Evolutionary conservation across 2,329 filamentous ascomycete genomes (phyloP).

Genomic region (Verticillium longisporum): DNA sequence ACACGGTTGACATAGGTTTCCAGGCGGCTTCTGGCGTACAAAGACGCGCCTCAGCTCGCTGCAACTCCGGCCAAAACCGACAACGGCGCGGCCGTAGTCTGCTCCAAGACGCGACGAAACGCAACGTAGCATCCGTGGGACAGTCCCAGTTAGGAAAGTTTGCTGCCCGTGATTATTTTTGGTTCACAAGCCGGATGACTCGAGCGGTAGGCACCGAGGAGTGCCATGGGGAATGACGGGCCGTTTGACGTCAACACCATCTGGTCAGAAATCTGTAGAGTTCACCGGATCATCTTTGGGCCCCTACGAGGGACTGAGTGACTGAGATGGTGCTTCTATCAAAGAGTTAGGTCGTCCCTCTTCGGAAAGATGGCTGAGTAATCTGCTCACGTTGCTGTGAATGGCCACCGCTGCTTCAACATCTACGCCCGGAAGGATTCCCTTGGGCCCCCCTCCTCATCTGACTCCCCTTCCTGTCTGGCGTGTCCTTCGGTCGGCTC

Average conservation of each 20-base stretch:
- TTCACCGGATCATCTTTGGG: too few relatives aligned
- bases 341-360: too few relatives aligned
- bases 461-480: not conserved
- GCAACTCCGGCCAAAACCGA: not conserved
- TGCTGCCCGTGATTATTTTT: slow-evolving; percentile 1
- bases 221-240: not conserved
- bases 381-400: not conserved
- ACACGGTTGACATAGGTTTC: not conserved
- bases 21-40: not conserved
- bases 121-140: slow-evolving; percentile 7
- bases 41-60: slow-evolving; percentile 2
- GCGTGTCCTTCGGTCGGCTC: not conserved
- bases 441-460: not conserved
- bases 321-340: too few relatives aligned
- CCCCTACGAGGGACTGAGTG: not conserved
- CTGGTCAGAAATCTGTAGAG: not conserved
- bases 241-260: not conserved
- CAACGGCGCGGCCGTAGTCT: slow-evolving; percentile 1
- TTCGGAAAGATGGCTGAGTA: not conserved
- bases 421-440: not conserved
- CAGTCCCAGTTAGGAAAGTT: not conserved
- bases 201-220: not conserved
- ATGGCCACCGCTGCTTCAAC: not conserved
- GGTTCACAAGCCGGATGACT: not conserved
- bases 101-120: not conserved